Evolutionary conservation across 306 rosid species (phyloP).

Genomic region (Alnus glutinosa): DNA sequence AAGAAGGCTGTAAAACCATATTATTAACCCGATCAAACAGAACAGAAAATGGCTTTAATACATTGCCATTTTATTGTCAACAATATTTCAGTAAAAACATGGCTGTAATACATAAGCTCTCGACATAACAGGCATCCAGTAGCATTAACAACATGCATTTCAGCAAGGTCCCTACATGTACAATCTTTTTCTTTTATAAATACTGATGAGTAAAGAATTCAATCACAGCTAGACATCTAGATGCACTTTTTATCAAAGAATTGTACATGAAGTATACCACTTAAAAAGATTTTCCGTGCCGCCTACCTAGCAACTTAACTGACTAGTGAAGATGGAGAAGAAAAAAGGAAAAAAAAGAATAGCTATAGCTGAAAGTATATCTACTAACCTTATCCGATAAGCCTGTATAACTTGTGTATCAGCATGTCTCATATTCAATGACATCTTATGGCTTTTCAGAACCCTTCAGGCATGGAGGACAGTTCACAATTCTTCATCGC

Average conservation of each 20-base stretch:
- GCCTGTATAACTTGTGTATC: conserved; percentile 43
- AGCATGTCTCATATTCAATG: conserved; percentile 30
- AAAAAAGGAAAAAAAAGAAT: conserved; percentile 22
- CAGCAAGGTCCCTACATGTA: conserved; percentile 38
- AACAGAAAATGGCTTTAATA: background rate
- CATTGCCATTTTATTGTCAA: conserved; percentile 23
- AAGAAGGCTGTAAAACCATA: background rate
- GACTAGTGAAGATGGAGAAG: conserved; percentile 17
- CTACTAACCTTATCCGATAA: conserved; percentile 40
- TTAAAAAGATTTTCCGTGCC: conserved; percentile 40
- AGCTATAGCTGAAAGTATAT: conserved; percentile 45
- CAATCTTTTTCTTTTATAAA: conserved; percentile 23
- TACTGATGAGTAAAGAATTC: conserved; percentile 22
- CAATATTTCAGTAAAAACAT: conserved; percentile 19
- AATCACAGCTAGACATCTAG: conserved; percentile 37
- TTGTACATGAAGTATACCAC: conserved; percentile 49
- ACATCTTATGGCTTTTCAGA: conserved; percentile 33
- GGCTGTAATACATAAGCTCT: conserved; percentile 20
- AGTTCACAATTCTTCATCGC: conserved; percentile 24
- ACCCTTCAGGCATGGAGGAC: conserved; percentile 26
- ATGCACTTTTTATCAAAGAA: conserved; percentile 53
- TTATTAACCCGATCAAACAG: background rate
- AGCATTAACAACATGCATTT: conserved; percentile 26
- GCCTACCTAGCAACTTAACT: conserved; percentile 49
- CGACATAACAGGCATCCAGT: conserved; percentile 15